A percentile compares a stretch with the other conserved stretches of the same genome.
These are phyloP conservation scores for Wickerhamiella cacticola DNA, from an alignment of 805 yeast species.

Conservation along the genomic window DNA sequence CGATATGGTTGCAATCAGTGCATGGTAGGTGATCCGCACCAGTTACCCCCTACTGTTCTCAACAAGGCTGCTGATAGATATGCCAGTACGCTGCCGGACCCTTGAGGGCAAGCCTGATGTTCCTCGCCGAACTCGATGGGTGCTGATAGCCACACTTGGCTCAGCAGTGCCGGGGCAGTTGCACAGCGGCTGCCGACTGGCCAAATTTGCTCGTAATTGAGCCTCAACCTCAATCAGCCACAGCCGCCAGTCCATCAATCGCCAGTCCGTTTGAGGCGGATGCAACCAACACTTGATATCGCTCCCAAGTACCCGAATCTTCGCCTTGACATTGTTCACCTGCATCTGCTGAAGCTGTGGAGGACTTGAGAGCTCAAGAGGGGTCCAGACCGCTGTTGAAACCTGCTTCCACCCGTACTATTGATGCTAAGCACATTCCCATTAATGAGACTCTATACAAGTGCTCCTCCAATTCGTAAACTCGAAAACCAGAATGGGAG, in stretches of 20 bases:
- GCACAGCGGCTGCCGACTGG: no score
- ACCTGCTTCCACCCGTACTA: slow-evolving; percentile 81
- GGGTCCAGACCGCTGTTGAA: slow-evolving; percentile 54
- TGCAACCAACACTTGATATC: slow-evolving; percentile 61
- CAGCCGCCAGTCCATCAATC: slow-evolving; percentile 62
- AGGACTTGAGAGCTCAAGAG: slow-evolving; percentile 45
- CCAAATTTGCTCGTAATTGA: no score
- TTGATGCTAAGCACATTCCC: slow-evolving; percentile 65
- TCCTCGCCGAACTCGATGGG: slow-evolving; percentile 80
- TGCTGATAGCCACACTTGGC: slow-evolving; percentile 50
- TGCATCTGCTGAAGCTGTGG: slow-evolving; percentile 78
- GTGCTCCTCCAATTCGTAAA: slow-evolving; percentile 88
- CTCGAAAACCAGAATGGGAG: slow-evolving; percentile 62
- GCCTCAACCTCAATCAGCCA: no score
- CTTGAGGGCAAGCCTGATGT: slow-evolving; percentile 64
- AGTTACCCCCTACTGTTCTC: no score
- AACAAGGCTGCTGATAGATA: no score
- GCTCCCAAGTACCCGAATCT: slow-evolving; percentile 34
- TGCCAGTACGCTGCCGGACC: no score
- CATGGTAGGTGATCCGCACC: no score
- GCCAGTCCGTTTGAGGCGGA: slow-evolving; percentile 74
- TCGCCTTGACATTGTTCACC: slow-evolving; percentile 72
- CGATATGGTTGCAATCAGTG: no score
- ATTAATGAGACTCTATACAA: slow-evolving; percentile 71
- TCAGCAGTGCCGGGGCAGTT: no score